These are phyloP conservation scores for Alternaria viburni DNA, from an alignment of 2,329 filamentous ascomycete genomes.

Conservation along the genomic window DNA sequence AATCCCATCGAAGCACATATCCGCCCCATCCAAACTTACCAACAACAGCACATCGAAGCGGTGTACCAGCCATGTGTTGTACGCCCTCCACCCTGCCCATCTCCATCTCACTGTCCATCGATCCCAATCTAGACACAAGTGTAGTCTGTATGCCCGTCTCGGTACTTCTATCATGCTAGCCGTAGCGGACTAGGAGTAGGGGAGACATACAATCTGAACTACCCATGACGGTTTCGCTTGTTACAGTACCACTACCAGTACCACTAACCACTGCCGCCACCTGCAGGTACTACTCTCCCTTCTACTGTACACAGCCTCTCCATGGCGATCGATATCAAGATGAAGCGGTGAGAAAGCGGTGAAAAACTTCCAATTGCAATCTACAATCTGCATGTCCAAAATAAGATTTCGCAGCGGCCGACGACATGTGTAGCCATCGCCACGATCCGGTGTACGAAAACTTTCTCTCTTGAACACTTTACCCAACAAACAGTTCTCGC, in stretches of 20 bases:
- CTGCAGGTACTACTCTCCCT: too few species aligned
- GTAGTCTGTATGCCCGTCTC: too few species aligned
- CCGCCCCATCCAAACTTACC: not conserved
- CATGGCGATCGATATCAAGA: not conserved
- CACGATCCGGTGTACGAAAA: not conserved
- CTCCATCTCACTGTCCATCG: not conserved
- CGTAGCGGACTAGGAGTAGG: too few species aligned
- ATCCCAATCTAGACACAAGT: too few species aligned
- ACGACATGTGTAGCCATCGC: not conserved
- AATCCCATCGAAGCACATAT: not conserved
- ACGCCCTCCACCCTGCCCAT: not conserved
- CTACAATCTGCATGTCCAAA: not conserved
- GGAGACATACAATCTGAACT: too few species aligned
- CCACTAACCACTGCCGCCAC: not conserved
- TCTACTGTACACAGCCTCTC: not conserved
- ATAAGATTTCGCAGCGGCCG: not conserved
- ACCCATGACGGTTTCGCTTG: too few species aligned
- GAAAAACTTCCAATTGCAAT: not conserved
- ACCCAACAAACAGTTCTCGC: not conserved
- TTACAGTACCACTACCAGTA: not conserved
- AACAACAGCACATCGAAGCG: not conserved
- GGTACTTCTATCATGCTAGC: too few species aligned
- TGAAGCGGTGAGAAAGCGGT: not conserved
- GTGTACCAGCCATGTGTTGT: not conserved
- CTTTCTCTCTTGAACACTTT: not conserved